A percentile compares a stretch with the other conserved stretches of the same genome.
Evolutionary conservation across 805 yeast species (phyloP).

Genomic region (Candida berthetii): DNA sequence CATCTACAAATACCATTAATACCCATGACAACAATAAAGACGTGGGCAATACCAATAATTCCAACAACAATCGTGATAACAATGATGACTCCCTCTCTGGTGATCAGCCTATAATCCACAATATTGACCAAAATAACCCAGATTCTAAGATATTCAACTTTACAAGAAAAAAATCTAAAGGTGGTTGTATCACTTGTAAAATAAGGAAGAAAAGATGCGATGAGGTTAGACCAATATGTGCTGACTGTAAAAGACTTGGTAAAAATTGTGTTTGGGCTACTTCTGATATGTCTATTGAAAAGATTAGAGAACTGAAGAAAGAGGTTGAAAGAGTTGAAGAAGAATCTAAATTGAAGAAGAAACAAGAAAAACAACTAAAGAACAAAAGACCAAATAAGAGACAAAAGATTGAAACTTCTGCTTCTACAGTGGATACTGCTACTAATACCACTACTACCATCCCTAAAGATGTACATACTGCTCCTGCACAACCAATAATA

Average conservation of each 20-base stretch:
- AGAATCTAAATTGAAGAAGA: conserved; percentile 3
- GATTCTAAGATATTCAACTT: conserved; percentile 16
- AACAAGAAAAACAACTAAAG: not conserved
- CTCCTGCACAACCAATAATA: not conserved
- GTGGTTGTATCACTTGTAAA: conserved; percentile 69
- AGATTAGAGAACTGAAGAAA: conserved; percentile 19
- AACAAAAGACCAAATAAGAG: not conserved
- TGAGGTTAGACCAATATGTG: conserved; percentile 62
- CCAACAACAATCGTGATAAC: not conserved
- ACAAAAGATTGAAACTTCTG: not conserved
- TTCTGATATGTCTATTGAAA: conserved; percentile 29
- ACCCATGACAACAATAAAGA: too few species aligned
- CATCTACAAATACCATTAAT: too few species aligned
- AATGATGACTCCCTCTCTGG: too few species aligned
- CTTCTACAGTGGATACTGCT: not conserved
- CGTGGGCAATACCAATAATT: not conserved
- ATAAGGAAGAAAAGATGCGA: conserved; percentile 70
- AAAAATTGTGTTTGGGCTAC: conserved; percentile 68
- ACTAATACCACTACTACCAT: not conserved
- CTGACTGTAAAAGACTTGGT: conserved; percentile 59
- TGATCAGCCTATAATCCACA: conserved; percentile 12
- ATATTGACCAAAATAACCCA: conserved; percentile 11
- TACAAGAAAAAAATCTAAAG: conserved; percentile 36
- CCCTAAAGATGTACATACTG: not conserved
- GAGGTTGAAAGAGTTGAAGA: conserved; percentile 19